Evolutionary conservation across 306 rosid genomes (phyloP).

Genomic region (Trichosanthes truncata): DNA sequence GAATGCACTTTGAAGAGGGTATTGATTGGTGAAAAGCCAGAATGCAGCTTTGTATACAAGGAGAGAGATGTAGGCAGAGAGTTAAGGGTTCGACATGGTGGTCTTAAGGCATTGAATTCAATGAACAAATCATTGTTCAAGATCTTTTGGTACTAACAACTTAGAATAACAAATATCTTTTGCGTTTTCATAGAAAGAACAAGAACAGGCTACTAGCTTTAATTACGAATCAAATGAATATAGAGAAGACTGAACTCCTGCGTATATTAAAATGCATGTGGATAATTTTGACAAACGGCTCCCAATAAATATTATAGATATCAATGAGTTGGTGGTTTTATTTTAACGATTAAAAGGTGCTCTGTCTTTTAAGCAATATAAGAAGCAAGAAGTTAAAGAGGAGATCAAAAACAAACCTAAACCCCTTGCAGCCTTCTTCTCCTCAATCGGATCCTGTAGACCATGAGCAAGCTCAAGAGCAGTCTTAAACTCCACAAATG

Average conservation of each 20-base stretch:
- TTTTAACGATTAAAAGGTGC: not conserved
- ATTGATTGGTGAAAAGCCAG: not conserved
- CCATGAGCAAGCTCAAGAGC: constrained; percentile 74
- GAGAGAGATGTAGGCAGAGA: not conserved
- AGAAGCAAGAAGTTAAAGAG: not conserved
- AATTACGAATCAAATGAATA: not conserved
- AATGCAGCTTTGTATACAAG: not conserved
- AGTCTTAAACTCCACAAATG: constrained; percentile 52
- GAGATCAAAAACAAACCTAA: constrained; percentile 47
- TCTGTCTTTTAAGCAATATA: not conserved
- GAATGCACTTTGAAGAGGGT: not conserved
- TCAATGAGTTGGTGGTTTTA: not conserved
- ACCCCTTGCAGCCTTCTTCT: constrained; percentile 96
- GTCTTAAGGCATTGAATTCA: not conserved
- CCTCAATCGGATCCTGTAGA: constrained; percentile 68
- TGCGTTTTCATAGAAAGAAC: not conserved
- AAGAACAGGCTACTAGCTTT: not conserved
- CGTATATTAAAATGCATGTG: not conserved
- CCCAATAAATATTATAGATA: not conserved
- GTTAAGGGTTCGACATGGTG: not conserved
- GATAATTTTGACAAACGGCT: not conserved
- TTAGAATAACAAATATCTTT: not conserved
- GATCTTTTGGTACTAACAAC: not conserved
- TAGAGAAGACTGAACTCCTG: not conserved
- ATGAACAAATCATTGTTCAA: not conserved